These are phyloP conservation scores for Drosera spatulata DNA, from an alignment of 179 eudicot species.

Conservation along the genomic window DNA sequence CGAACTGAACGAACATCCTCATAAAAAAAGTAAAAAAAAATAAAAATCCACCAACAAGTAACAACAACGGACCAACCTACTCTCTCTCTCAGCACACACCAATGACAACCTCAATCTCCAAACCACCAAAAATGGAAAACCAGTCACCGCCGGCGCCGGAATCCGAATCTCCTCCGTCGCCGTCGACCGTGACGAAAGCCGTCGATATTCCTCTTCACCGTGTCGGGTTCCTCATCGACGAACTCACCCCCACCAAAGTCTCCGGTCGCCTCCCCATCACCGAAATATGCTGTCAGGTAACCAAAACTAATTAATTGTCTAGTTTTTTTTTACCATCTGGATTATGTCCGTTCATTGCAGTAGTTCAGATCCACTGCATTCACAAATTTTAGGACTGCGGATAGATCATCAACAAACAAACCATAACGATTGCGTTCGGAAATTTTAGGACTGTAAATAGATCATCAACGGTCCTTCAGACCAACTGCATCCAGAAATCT, in stretches of 20 bases:
- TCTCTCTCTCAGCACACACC: too few species aligned
- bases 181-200: constrained; percentile 14
- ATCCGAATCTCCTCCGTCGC: neutral
- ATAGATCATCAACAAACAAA: too few species aligned
- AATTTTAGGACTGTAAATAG: too few species aligned
- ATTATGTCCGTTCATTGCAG: too few species aligned
- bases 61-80: too few species aligned
- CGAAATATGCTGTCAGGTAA: constrained; percentile 36
- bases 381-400: neutral
- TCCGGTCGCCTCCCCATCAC: constrained; percentile 28
- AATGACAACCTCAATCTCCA: too few species aligned
- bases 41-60: too few species aligned
- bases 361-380: neutral
- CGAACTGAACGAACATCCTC: too few species aligned
- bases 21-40: too few species aligned
- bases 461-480: too few species aligned
- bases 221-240: constrained; percentile 28
- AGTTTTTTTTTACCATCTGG: neutral
- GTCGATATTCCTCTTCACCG: constrained; percentile 27
- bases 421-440: too few species aligned
- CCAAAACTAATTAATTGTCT: neutral
- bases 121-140: constrained; percentile 2
- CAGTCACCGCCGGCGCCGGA: constrained; percentile 3
- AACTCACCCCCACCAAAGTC: constrained; percentile 16
- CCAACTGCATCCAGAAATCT: neutral